Conservation (phyloP, 441 rosid genomes). For the Kokia cookei region DNA sequence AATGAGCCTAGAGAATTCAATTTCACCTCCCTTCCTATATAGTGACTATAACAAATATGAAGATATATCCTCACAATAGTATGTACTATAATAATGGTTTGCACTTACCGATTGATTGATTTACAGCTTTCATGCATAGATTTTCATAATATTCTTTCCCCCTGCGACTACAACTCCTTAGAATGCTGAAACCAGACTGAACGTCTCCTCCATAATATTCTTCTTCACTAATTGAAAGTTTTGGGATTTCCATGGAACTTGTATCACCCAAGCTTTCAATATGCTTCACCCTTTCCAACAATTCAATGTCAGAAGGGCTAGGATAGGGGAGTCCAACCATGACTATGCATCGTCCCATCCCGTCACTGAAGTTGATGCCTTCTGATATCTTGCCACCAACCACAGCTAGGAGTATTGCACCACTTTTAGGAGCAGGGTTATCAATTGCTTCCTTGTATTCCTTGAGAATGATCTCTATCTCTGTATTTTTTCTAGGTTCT, state of each 20-base stretch:
- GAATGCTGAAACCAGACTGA: conserved; percentile 61
- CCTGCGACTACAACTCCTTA: conserved; percentile 69
- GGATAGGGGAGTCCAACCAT: conserved; percentile 99
- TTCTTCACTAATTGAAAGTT: conserved; percentile 33
- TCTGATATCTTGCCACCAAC: conserved; percentile 99
- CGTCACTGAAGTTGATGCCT: conserved; percentile 96
- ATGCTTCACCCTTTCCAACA: conserved; percentile 84
- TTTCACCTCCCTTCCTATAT: background rate
- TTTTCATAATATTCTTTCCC: conserved; percentile 92
- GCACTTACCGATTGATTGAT: conserved; percentile 86
- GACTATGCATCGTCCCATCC: conserved; percentile 93
- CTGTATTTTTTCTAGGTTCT: conserved; percentile 76
- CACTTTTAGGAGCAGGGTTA: conserved; percentile 31
- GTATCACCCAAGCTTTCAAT: conserved; percentile 68
- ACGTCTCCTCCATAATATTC: conserved; percentile 46
- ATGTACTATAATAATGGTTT: background rate
- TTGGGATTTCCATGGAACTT: conserved; percentile 25
- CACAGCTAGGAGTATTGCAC: conserved; percentile 83
- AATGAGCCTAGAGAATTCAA: background rate
- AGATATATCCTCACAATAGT: background rate
- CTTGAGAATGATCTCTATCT: conserved; percentile 69
- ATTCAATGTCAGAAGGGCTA: conserved; percentile 73
- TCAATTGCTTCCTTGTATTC: conserved; percentile 77
- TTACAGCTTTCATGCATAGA: conserved; percentile 96
- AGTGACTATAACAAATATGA: background rate